Conservation (phyloP, 2,329 filamentous ascomycete genomes). For the Aspergillus nomiae region DNA sequence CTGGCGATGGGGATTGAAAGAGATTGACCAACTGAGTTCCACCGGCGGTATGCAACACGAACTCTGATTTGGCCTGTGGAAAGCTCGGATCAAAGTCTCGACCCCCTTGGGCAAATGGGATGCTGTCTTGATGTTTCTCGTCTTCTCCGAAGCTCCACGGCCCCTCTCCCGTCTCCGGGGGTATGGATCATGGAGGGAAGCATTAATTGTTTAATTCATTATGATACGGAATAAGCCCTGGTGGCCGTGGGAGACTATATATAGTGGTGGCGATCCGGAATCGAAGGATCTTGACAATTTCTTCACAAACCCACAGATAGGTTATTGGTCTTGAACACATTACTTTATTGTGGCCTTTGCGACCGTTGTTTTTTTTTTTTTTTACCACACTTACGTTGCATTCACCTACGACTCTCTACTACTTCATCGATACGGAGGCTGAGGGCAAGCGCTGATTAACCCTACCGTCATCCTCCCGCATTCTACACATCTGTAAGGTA, state of each 20-base stretch:
- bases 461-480: slow-evolving; percentile 2
- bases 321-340: neutral
- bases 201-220: neutral
- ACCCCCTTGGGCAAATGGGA: neutral
- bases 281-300: neutral
- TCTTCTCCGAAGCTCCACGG: slow-evolving; percentile 1
- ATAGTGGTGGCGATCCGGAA: slow-evolving; percentile 2
- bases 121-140: neutral
- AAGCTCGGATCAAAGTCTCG: slow-evolving; percentile 1
- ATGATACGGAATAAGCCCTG: neutral
- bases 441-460: too few species aligned
- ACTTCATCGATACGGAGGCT: too few species aligned
- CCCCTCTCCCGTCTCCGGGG: neutral
- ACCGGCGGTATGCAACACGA: neutral
- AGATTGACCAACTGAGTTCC: slow-evolving; percentile 3
- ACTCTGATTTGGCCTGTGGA: slow-evolving; percentile 1
- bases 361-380: neutral
- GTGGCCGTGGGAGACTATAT: neutral
- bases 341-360: neutral
- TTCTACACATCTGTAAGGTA: neutral
- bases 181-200: slow-evolving; percentile 2
- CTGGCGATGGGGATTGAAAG: neutral
- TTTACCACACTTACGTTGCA: too few species aligned
- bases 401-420: too few species aligned
- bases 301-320: neutral